phyloP scores from a whole-genome alignment of 192 early-diverging fungal genomes.

The Backusella sp. region DNA sequence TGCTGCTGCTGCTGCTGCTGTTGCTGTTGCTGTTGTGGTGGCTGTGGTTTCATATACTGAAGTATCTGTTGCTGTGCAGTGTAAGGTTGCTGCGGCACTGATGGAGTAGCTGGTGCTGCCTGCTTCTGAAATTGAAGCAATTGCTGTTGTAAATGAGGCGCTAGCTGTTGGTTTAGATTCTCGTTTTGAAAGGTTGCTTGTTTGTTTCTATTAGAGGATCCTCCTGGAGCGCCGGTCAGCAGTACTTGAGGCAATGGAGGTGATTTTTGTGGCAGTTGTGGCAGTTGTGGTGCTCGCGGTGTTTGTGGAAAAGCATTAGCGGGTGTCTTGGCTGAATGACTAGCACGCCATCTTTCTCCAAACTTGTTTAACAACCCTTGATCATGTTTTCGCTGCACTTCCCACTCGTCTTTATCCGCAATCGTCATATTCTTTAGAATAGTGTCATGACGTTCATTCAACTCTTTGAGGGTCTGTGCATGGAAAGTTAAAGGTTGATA shows the following conservation, averaged over 20 bases:
- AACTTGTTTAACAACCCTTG: neutral
- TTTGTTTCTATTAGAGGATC: neutral
- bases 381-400: neutral
- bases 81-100: neutral
- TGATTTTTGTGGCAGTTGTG: neutral
- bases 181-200: neutral
- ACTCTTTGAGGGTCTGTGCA: neutral
- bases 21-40: neutral
- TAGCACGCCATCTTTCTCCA: neutral
- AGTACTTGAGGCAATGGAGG: too few relatives aligned
- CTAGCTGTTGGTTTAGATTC: neutral
- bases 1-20: neutral
- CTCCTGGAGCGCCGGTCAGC: too few relatives aligned
- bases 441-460: neutral
- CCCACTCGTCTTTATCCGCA: neutral
- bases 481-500: neutral
- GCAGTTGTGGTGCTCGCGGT: neutral
- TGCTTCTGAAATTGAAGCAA: neutral
- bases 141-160: neutral
- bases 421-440: neutral
- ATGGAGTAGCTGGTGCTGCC: too few relatives aligned
- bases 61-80: neutral
- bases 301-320: neutral
- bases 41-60: neutral
- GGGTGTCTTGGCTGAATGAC: neutral